Percentiles rank a stretch among this genome's conserved stretches.
These are phyloP conservation scores for Oenanthe sinensis DNA, from an alignment of 129 eudicot genomes.

Conservation along the genomic window DNA sequence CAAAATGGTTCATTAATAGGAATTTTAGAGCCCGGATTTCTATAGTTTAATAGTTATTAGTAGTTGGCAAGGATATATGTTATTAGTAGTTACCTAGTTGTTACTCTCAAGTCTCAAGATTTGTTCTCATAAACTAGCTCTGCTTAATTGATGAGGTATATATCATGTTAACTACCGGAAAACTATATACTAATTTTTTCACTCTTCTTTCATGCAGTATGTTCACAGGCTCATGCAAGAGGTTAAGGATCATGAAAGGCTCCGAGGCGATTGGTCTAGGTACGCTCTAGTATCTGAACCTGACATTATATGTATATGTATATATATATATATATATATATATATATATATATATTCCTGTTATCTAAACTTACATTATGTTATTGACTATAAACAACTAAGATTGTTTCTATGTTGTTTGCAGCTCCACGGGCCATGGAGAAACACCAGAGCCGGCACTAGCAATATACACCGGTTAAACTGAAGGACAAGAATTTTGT, in stretches of 20 bases:
- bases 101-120: neutral
- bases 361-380: neutral
- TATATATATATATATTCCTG: no score
- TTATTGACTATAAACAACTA: neutral
- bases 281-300: neutral
- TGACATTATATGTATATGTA: no score
- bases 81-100: neutral
- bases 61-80: neutral
- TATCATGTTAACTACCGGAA: neutral
- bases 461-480: constrained; percentile 14
- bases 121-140: neutral
- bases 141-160: neutral
- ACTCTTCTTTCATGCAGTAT: neutral
- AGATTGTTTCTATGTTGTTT: constrained; percentile 13
- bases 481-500: constrained; percentile 3
- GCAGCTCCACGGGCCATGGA: constrained; percentile 78
- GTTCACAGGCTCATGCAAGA: constrained; percentile 7
- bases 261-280: constrained; percentile 8
- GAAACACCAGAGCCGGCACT: constrained; percentile 47
- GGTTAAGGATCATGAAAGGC: constrained; percentile 14
- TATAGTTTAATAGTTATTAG: neutral
- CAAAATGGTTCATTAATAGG: neutral
- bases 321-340: no score
- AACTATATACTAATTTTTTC: neutral
- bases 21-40: neutral